Evolutionary conservation across 495 filamentous ascomycete species (phyloP).

Genomic region (Cairneyella variabilis): DNA sequence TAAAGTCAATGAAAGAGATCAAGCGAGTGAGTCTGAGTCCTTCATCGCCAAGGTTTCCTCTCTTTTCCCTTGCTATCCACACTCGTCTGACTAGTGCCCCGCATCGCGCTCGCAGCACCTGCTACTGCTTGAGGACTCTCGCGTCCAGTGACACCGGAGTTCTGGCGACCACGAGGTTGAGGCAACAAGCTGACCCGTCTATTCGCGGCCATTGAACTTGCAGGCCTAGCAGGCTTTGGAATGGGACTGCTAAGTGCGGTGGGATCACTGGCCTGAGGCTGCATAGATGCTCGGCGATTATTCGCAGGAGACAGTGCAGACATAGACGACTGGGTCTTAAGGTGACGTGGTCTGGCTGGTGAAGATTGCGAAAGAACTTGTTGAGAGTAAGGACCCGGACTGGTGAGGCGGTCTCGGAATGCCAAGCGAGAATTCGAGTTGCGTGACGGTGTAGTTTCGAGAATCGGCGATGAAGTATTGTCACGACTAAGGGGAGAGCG

Average conservation of each 20-base stretch:
- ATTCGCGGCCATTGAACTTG: slow-evolving; percentile 43
- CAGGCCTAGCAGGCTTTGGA: slow-evolving; percentile 33
- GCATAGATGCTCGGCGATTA: slow-evolving; percentile 44
- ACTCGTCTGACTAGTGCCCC: slow-evolving; percentile 12
- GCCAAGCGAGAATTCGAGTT: slow-evolving; percentile 35
- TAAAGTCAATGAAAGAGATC: neutral
- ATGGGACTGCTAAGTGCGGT: slow-evolving; percentile 22
- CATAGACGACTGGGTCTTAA: slow-evolving; percentile 28
- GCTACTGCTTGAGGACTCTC: slow-evolving; percentile 26
- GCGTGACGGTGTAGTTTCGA: slow-evolving; percentile 31
- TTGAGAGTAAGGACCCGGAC: slow-evolving; percentile 34
- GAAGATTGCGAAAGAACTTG: slow-evolving; percentile 27
- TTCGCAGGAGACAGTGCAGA: slow-evolving; percentile 28
- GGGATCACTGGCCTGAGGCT: slow-evolving; percentile 25
- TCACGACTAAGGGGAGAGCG: slow-evolving; percentile 42
- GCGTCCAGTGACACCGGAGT: slow-evolving; percentile 25
- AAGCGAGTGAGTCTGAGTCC: neutral
- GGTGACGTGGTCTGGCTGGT: slow-evolving; percentile 21
- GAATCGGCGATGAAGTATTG: slow-evolving; percentile 33
- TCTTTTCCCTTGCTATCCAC: slow-evolving; percentile 16
- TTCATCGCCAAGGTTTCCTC: slow-evolving; percentile 23
- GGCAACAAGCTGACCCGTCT: slow-evolving; percentile 49
- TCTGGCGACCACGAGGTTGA: slow-evolving; percentile 32
- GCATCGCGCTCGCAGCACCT: slow-evolving; percentile 24
- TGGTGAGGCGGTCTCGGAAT: slow-evolving; percentile 46